Percentiles rank a stretch among this genome's conserved stretches.
Conservation (phyloP, 2,329 filamentous ascomycete genomes). For the Fusarium denticulatum region DNA sequence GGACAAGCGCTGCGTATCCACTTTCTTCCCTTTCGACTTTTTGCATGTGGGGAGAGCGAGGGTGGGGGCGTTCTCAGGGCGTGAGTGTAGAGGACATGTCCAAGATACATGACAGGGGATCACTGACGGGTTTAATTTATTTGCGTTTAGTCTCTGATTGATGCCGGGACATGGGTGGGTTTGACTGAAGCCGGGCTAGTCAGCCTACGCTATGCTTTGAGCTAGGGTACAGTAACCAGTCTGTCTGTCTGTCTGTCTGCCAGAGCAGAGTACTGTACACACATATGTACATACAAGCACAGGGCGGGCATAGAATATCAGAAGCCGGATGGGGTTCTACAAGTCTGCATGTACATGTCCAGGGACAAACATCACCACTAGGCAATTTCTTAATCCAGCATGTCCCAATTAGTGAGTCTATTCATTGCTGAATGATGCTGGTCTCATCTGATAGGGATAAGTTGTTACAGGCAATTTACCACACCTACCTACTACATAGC, state of each 20-base stretch:
- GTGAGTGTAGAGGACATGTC: constrained; percentile 3
- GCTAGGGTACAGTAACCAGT: constrained; percentile 25
- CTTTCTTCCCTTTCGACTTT: background rate
- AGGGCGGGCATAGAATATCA: background rate
- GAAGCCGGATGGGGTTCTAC: background rate
- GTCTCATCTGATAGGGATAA: background rate
- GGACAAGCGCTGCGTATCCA: constrained; percentile 4
- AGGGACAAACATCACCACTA: constrained; percentile 2
- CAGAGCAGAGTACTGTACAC: background rate
- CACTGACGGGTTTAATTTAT: constrained; percentile 26
- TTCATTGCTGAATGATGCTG: background rate
- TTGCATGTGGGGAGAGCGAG: constrained; percentile 8
- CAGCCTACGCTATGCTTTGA: background rate
- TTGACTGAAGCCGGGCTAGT: background rate
- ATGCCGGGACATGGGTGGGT: constrained; percentile 21
- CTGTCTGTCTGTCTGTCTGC: background rate
- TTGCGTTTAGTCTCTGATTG: constrained; percentile 28
- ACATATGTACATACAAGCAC: background rate
- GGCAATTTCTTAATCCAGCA: background rate
- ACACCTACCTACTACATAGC: background rate
- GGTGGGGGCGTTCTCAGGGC: background rate
- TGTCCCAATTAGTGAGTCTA: background rate
- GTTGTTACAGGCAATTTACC: background rate
- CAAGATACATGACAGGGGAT: constrained; percentile 20
- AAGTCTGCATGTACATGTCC: background rate